phyloP scores from a whole-genome alignment of 2,329 filamentous ascomycete species.

The Fusarium protoensiforme region DNA sequence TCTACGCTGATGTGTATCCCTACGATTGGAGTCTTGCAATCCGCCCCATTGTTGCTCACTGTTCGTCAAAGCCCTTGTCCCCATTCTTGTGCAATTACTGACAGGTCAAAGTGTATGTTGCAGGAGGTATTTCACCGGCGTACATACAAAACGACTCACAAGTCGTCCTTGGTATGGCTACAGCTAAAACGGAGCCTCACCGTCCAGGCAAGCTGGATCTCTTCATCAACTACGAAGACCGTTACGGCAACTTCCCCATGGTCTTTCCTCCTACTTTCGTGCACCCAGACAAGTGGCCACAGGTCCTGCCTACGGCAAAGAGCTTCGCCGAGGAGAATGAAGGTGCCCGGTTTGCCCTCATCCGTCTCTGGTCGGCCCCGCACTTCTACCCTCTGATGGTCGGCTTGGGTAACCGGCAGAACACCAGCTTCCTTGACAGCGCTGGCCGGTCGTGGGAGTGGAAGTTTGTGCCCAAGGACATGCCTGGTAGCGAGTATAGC shows the following conservation, averaged over 20 bases:
- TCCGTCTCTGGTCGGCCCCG: slow-evolving; percentile 43
- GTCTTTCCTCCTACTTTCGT: slow-evolving; percentile 19
- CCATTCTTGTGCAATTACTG: neutral
- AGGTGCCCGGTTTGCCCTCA: slow-evolving; percentile 39
- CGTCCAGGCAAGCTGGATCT: slow-evolving; percentile 41
- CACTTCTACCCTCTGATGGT: slow-evolving; percentile 47
- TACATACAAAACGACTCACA: slow-evolving; percentile 32
- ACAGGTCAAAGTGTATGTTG: slow-evolving; percentile 39
- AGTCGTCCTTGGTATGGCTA: slow-evolving; percentile 34
- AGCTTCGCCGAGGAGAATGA: slow-evolving; percentile 20
- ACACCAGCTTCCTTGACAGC: slow-evolving; percentile 42
- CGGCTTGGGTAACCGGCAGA: slow-evolving; percentile 24
- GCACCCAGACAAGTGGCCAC: slow-evolving; percentile 35
- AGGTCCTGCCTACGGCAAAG: slow-evolving; percentile 30
- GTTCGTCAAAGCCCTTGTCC: slow-evolving; percentile 6
- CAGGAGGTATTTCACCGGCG: slow-evolving; percentile 38
- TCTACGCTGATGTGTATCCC: slow-evolving; percentile 38
- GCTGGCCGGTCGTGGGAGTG: slow-evolving; percentile 40
- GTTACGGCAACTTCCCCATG: slow-evolving; percentile 18
- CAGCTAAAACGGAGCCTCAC: slow-evolving; percentile 39
- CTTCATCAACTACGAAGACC: slow-evolving; percentile 45
- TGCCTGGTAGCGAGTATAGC: slow-evolving; percentile 41
- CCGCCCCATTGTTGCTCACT: slow-evolving; percentile 39
- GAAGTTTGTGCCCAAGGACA: slow-evolving; percentile 45
- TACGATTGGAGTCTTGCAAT: slow-evolving; percentile 43